Percentiles rank a stretch among this genome's conserved stretches.
These are phyloP conservation scores for Centaurea solstitialis DNA, from an alignment of 129 eudicot species.

Conservation along the genomic window DNA sequence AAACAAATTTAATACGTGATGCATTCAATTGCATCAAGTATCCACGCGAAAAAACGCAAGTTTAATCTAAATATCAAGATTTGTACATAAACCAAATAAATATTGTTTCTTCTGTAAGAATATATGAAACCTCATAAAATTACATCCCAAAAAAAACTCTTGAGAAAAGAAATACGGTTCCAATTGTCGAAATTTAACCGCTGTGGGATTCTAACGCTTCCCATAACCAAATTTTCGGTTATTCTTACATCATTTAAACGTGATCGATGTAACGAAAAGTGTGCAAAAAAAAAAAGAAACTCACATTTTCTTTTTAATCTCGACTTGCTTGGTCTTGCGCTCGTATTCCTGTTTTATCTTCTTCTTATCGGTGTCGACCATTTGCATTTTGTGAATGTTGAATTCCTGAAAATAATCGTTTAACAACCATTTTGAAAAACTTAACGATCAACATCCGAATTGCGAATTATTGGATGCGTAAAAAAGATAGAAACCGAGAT, in stretches of 20 bases:
- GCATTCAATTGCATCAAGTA: too few species aligned
- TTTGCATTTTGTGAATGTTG: conserved; percentile 76
- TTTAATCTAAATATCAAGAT: neutral
- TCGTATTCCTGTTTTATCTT: conserved; percentile 72
- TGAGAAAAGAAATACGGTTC: neutral
- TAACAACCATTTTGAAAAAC: neutral
- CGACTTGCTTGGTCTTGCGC: conserved; percentile 78
- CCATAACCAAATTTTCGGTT: neutral
- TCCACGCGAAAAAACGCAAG: too few species aligned
- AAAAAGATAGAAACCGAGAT: neutral
- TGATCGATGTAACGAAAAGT: neutral
- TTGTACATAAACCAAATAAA: neutral
- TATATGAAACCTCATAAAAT: neutral
- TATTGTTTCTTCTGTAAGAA: neutral
- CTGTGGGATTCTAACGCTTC: neutral
- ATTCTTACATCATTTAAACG: neutral
- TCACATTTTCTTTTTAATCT: conserved; percentile 78
- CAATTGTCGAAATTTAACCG: neutral
- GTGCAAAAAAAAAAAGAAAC: neutral
- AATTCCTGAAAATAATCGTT: conserved; percentile 52
- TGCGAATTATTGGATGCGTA: neutral
- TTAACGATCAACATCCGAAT: neutral
- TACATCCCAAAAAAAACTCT: neutral
- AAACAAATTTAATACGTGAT: too few species aligned
- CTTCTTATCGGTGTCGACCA: conserved; percentile 81